These are phyloP conservation scores for Trichoderma breve DNA, from an alignment of 2,329 filamentous ascomycete species.

Conservation along the genomic window DNA sequence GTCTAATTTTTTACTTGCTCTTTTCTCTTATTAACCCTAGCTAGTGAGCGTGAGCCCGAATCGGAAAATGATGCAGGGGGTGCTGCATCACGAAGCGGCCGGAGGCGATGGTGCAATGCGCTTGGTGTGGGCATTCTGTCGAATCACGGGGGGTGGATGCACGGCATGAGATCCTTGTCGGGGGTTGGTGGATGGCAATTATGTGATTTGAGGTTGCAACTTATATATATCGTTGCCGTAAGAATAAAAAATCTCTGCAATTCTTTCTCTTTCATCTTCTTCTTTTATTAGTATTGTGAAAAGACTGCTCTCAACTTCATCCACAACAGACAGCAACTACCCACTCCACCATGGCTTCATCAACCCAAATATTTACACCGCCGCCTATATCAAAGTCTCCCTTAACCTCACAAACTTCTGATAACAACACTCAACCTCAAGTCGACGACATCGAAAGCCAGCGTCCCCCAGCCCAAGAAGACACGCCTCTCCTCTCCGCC, in stretches of 20 bases:
- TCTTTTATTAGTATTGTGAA: neutral
- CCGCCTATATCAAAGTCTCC: neutral
- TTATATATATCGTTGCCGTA: neutral
- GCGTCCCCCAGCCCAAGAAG: neutral
- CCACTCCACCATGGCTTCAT: neutral
- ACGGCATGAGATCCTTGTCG: neutral
- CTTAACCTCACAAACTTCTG: neutral
- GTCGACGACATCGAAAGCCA: neutral
- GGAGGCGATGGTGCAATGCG: conserved; percentile 15
- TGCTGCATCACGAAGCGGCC: conserved; percentile 5
- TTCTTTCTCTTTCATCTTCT: neutral
- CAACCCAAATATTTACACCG: neutral
- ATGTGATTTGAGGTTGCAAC: neutral
- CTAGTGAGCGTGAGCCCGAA: neutral
- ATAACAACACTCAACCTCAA: neutral
- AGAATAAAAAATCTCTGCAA: neutral
- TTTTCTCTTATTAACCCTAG: neutral
- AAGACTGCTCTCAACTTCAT: neutral
- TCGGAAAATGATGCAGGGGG: neutral
- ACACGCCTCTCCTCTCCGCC: conserved; percentile 25
- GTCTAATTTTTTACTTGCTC: neutral
- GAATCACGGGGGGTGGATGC: neutral
- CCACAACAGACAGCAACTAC: neutral
- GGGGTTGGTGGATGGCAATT: neutral
- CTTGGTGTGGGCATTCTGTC: neutral